Conservation (phyloP, 83 land plant species). For the Picea abies region DNA sequence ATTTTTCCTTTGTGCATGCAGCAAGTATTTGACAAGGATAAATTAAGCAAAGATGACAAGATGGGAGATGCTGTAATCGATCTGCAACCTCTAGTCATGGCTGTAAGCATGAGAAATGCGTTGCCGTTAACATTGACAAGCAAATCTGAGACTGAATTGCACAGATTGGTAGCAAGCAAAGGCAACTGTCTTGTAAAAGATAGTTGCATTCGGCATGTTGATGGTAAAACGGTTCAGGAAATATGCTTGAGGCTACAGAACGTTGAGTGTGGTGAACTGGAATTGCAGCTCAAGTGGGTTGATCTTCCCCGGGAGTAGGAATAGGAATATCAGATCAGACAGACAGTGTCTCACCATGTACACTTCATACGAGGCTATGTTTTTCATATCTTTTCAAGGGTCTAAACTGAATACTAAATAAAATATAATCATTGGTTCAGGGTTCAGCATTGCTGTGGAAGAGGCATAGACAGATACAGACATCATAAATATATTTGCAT, state of each 20-base stretch:
- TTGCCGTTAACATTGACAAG: constrained; percentile 7
- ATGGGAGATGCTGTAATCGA: constrained; percentile 80
- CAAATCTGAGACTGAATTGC: constrained; percentile 35
- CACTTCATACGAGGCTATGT: too few species aligned
- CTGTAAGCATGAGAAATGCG: constrained; percentile 34
- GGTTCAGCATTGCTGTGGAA: too few species aligned
- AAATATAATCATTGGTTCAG: too few species aligned
- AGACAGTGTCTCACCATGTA: too few species aligned
- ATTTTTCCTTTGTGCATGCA: constrained; percentile 24
- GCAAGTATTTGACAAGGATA: constrained; percentile 68
- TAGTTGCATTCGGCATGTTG: constrained; percentile 40
- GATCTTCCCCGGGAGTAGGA: background rate
- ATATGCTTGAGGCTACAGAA: constrained; percentile 53
- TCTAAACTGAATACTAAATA: too few species aligned
- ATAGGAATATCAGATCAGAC: too few species aligned
- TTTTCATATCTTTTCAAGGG: too few species aligned
- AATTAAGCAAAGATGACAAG: constrained; percentile 55
- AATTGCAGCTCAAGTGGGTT: constrained; percentile 57
- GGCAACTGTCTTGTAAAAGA: constrained; percentile 56
- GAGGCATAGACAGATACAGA: too few species aligned
- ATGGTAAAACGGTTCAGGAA: constrained; percentile 51
- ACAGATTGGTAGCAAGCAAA: constrained; percentile 34
- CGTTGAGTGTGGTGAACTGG: constrained; percentile 73
- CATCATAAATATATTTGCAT: too few species aligned
- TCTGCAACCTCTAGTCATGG: constrained; percentile 45